These are phyloP conservation scores for Ramularia endophylla DNA, from an alignment of 2,329 filamentous ascomycete species.

Conservation along the genomic window DNA sequence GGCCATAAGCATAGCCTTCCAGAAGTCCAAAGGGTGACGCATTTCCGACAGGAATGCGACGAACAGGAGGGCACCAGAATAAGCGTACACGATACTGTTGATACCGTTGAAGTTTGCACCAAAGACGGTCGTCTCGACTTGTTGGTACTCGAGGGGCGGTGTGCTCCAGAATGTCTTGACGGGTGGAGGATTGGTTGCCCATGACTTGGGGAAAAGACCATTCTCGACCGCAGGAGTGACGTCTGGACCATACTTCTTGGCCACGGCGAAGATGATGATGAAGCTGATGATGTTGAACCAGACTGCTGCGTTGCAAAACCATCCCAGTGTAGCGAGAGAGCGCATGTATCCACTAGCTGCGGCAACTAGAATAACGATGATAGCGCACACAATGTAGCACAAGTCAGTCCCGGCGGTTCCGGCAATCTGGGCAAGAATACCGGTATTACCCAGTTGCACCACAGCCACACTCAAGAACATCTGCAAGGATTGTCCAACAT, in stretches of 20 bases:
- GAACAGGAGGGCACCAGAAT: constrained; percentile 53
- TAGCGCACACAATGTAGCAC: constrained; percentile 46
- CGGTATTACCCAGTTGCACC: too few relatives aligned
- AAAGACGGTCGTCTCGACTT: constrained; percentile 7
- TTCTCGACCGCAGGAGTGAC: too few relatives aligned
- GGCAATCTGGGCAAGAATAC: too few relatives aligned
- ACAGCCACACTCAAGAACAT: too few relatives aligned
- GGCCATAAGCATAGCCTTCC: constrained; percentile 41
- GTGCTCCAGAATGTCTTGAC: constrained; percentile 38
- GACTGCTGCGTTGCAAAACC: constrained; percentile 50
- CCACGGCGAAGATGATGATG: constrained; percentile 2
- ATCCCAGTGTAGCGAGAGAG: constrained; percentile 49
- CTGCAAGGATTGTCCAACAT: too few relatives aligned
- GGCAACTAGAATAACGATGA: constrained; percentile 41
- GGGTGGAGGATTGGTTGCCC: too few relatives aligned
- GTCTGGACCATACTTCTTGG: too few relatives aligned
- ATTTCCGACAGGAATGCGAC: constrained; percentile 52
- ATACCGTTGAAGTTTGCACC: constrained; percentile 14
- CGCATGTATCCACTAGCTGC: constrained; percentile 52
- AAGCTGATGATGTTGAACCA: constrained; percentile 45
- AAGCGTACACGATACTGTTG: constrained; percentile 28
- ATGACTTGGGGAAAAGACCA: too few relatives aligned
- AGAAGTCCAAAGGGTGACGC: constrained; percentile 43
- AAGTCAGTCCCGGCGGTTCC: constrained; percentile 38
- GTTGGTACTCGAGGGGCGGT: constrained; percentile 23